Conservation (phyloP, 2,329 filamentous ascomycete species). For the Pseudogymnoascus sp. region DNA sequence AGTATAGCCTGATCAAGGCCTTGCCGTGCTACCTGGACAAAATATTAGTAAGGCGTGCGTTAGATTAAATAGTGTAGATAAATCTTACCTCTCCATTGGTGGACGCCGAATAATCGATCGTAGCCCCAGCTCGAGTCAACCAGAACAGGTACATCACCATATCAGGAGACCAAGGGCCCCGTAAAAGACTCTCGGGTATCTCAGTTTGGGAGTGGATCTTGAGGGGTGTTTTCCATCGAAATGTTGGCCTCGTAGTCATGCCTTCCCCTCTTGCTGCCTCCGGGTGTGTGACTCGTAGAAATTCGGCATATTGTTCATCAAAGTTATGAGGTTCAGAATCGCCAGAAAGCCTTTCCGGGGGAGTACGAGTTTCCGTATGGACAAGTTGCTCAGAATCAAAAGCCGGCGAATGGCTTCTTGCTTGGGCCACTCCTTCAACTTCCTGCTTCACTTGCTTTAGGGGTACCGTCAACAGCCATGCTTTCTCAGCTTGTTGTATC, state of each 20-base stretch:
- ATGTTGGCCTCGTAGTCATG: not conserved
- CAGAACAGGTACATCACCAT: constrained; percentile 26
- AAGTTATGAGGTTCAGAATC: constrained; percentile 11
- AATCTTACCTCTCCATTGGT: constrained; percentile 27
- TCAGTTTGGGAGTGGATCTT: not conserved
- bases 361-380: not conserved
- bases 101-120: constrained; percentile 24
- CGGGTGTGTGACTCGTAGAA: not conserved
- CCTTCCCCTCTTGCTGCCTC: constrained; percentile 2
- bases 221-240: not conserved
- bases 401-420: not conserved
- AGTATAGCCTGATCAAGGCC: constrained; percentile 12
- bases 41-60: not conserved
- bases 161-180: constrained; percentile 28
- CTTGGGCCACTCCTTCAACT: not conserved
- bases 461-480: constrained; percentile 3
- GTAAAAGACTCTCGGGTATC: constrained; percentile 28
- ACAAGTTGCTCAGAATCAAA: not conserved
- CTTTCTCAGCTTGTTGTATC: constrained; percentile 12
- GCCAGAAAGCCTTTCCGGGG: not conserved
- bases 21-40: constrained; percentile 3
- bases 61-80: not conserved
- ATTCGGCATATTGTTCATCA: constrained; percentile 19
- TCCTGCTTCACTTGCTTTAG: not conserved
- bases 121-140: constrained; percentile 25